Evolutionary conservation across 495 filamentous ascomycete genomes (phyloP).

Genomic region (Alectoria sarmentosa): DNA sequence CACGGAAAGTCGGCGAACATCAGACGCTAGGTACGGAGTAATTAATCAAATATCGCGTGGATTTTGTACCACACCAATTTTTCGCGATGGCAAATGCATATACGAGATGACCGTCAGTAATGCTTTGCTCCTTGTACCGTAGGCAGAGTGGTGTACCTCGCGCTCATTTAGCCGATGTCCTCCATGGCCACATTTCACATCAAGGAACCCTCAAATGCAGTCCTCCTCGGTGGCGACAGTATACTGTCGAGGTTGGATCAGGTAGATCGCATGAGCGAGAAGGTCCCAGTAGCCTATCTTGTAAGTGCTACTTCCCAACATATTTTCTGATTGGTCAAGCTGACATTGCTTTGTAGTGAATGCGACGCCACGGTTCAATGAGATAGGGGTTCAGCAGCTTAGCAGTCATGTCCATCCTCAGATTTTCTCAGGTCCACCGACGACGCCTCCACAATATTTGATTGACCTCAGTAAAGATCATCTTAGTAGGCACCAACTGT

Average conservation of each 20-base stretch:
- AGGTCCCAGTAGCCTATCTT: conserved; percentile 30
- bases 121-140: conserved; percentile 11
- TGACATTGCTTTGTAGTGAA: conserved; percentile 38
- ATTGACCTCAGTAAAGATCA: conserved; percentile 76
- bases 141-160: conserved; percentile 7
- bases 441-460: conserved; percentile 57
- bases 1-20: background rate
- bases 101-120: conserved; percentile 19
- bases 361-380: conserved; percentile 67
- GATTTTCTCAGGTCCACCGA: conserved; percentile 59
- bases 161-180: background rate
- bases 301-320: conserved; percentile 27
- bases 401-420: conserved; percentile 75
- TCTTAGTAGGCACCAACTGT: conserved; percentile 77
- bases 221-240: conserved; percentile 24
- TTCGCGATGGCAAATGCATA: conserved; percentile 7
- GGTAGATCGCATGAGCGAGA: conserved; percentile 12
- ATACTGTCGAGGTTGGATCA: conserved; percentile 31
- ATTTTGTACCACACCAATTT: background rate
- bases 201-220: conserved; percentile 24
- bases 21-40: background rate
- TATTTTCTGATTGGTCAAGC: background rate
- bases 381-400: conserved; percentile 90
- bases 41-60: background rate
- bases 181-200: conserved; percentile 15